phyloP scores from a whole-genome alignment of 441 rosid species.

The Lepidium campestre region DNA sequence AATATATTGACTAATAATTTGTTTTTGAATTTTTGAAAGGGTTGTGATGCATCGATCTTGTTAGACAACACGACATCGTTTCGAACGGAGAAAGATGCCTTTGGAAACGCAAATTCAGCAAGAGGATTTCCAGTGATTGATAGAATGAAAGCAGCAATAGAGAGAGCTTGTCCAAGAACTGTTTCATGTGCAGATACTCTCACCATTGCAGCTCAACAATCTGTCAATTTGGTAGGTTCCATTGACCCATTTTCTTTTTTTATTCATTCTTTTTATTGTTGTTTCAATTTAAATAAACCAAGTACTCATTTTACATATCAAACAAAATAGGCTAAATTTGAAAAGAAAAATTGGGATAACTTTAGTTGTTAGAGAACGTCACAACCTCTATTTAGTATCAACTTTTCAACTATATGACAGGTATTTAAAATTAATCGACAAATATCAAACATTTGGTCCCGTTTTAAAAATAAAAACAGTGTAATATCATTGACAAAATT shows the following conservation, averaged over 20 bases:
- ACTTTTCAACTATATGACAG: neutral
- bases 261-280: too few species aligned
- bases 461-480: neutral
- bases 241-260: neutral
- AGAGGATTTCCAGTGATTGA: too few species aligned
- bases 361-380: neutral
- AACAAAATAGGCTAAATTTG: neutral
- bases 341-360: neutral
- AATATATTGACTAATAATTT: neutral
- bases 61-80: too few species aligned
- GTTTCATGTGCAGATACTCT: conserved; percentile 57
- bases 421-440: neutral
- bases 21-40: conserved; percentile 21
- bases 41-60: conserved; percentile 29
- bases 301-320: neutral
- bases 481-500: neutral
- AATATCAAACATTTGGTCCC: neutral
- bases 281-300: neutral
- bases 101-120: too few species aligned
- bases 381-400: neutral
- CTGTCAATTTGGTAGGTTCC: conserved; percentile 34
- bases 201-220: conserved; percentile 40
- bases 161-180: conserved; percentile 31
- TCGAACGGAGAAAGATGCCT: too few species aligned
- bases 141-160: conserved; percentile 36